Base-by-base conservation (phyloP, 306 rosid genomes). In the Cucurbita argyrosperma region DNA sequence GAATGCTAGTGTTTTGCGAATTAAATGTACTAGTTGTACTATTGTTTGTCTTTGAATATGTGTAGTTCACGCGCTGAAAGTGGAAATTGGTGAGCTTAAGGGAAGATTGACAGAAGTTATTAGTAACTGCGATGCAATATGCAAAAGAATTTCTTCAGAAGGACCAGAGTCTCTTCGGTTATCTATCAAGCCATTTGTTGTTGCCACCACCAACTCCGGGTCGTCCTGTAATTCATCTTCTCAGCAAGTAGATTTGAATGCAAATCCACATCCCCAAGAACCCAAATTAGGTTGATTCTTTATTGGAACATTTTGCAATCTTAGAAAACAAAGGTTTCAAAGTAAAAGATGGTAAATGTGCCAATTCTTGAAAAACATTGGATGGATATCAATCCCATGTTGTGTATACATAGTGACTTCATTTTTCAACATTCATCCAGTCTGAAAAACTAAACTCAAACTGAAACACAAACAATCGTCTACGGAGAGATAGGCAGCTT, bases 101-200 rank as follows among this genome's bases (percentile, higher is more conserved):
- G 95, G 99, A 81, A 89, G 97, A 81, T 79, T 94, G 79, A 94
- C 91, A 1, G 99, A 91, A 84, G 99, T 91, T 61, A 84, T 94
- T 52, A 89, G 95, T 42, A 89, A 94, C 74, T 91, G 97, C 7
- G 90, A 91, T 77, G 95, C 97, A 59, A 47, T 94, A 76, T 89
- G 97, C 90, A 83, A 77, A 75, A 89, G 96, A 85, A 89, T 94
- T 62, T 81, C 71, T 26, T 71, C 79, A 52, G 96, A 88, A 74
- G 95, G 90, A 60, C 90, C 89, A 4, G 95, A 94, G 75, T 84
- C 99, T 72, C 92, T 91, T 52, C 79, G 84, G 38, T 81, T 91
- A 79, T 79, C 97, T 13, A 45, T 89, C 77, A 83, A 88, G 74
- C 95, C 93, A 37, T 87, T 89, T 50, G 74, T 83, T 26, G 40